Base-by-base conservation (phyloP, 495 filamentous ascomycete genomes). In the Aspergillus panamensis region DNA sequence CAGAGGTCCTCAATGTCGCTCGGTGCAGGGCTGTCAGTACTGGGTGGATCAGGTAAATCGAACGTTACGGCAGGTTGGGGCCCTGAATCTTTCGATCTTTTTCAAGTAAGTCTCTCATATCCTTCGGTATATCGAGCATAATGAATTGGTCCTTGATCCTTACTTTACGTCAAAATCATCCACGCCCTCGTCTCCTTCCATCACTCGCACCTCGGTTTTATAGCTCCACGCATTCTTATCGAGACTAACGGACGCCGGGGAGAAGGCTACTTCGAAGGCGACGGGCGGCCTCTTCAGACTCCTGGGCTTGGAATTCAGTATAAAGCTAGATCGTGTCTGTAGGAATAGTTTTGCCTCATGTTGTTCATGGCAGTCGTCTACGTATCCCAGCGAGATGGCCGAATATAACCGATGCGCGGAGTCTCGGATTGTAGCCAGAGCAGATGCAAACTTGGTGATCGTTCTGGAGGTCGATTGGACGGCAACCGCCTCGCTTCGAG, bases 331-430 rank as follows among this genome's bases (percentile, higher is more conserved):
- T 30, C 51, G 32, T 43, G 51, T 40, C 35, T 53, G 33, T 10
- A 53, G n/a, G 37, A 53, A 53, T 37, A 53, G 32, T n/a, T 37
- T 40, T 6, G 16, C 51, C 35, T 53, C 37, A 25, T 53, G 51
- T 1, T 53, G 12, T 25, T 19, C n/a, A 20, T 53, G 51, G 21
- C 51, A 53, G 35, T 8, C 17, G 14, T 25, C 17, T 8, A 10
- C n/a, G 25, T 37, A 42, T 12, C 51, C 51, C 17, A 9, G 33
- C 14, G 51, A 53, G 5, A 53, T 42, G 16, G 51, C 42, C 3
- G 51, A 53, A n/a, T 40, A 53, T 7, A 53, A 42, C 12, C 17
- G 14, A 25, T 43, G 51, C 13, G 53, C 53, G 1, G 39, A 37
- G 10, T 35, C 31, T 16, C 44, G 40, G 2, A 56, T 44, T 1